These are phyloP conservation scores for Xenoacremonium recifei DNA, from an alignment of 2,329 filamentous ascomycete genomes.

Conservation along the genomic window DNA sequence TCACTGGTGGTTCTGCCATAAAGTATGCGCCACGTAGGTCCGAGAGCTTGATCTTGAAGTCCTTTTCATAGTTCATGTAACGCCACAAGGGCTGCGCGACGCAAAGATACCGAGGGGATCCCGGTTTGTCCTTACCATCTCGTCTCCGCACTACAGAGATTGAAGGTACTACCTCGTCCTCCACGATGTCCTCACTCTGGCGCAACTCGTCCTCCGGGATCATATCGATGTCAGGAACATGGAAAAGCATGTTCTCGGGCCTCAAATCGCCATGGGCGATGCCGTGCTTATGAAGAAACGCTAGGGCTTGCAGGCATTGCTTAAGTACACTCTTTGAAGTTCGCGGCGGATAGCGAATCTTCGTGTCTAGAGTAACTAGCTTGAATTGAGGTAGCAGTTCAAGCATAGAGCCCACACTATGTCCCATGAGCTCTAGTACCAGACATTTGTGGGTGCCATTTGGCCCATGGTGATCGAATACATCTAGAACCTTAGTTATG, in stretches of 20 bases:
- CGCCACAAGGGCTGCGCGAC: conserved; percentile 2
- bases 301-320: conserved; percentile 2
- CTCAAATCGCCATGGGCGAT: conserved; percentile 10
- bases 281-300: conserved; percentile 3
- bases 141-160: conserved; percentile 1
- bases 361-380: not conserved
- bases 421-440: not conserved
- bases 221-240: not conserved
- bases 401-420: not conserved
- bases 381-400: not conserved
- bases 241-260: conserved; percentile 9
- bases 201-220: not conserved
- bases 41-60: conserved; percentile 3
- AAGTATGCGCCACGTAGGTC: conserved; percentile 8
- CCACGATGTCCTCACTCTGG: conserved; percentile 1
- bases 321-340: conserved; percentile 12
- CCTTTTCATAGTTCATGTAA: not conserved
- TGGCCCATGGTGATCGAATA: not conserved
- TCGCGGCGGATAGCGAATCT: conserved; percentile 2
- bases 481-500: not conserved
- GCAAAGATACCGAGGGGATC: conserved; percentile 9
- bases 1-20: not conserved
- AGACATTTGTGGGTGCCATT: not conserved
- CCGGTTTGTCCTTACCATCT: conserved; percentile 11
- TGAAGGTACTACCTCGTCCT: conserved; percentile 1